These are phyloP conservation scores for Leptodermis oblonga DNA, from an alignment of 257 asterid genomes.

Conservation along the genomic window DNA sequence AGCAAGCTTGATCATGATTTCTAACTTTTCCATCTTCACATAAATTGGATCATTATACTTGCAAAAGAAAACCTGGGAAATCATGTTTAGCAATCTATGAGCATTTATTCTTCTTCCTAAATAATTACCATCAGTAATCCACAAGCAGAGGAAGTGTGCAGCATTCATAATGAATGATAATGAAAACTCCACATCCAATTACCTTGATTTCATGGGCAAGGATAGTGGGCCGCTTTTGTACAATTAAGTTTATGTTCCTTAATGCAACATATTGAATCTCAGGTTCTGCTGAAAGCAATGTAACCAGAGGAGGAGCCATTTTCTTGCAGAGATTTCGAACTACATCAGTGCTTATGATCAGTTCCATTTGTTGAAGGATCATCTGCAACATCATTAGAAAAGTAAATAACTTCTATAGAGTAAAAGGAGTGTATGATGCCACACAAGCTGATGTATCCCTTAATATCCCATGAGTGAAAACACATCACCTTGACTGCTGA, in stretches of 20 bases:
- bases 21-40: slow-evolving; percentile 98
- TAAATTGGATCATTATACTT: slow-evolving; percentile 98
- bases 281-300: slow-evolving; percentile 95
- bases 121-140: slow-evolving; percentile 12
- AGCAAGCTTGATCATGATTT: slow-evolving; percentile 99
- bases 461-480: not conserved
- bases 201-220: slow-evolving; percentile 99
- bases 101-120: not conserved
- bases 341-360: slow-evolving; percentile 93
- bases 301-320: slow-evolving; percentile 99
- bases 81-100: slow-evolving; percentile 12
- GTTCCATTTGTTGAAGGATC: slow-evolving; percentile 99
- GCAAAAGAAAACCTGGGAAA: slow-evolving; percentile 85
- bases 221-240: slow-evolving; percentile 92
- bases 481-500: slow-evolving; percentile 80
- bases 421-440: slow-evolving; percentile 2
- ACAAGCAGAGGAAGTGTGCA: slow-evolving; percentile 7
- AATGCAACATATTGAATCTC: slow-evolving; percentile 94
- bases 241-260: slow-evolving; percentile 92
- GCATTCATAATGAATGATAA: not conserved
- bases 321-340: slow-evolving; percentile 98
- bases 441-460: slow-evolving; percentile 1
- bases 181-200: slow-evolving; percentile 8
- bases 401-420: slow-evolving; percentile 7
- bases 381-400: slow-evolving; percentile 49